These are phyloP conservation scores for Zymoseptoria tritici DNA, from an alignment of 2,329 filamentous ascomycete species.

Conservation along the genomic window DNA sequence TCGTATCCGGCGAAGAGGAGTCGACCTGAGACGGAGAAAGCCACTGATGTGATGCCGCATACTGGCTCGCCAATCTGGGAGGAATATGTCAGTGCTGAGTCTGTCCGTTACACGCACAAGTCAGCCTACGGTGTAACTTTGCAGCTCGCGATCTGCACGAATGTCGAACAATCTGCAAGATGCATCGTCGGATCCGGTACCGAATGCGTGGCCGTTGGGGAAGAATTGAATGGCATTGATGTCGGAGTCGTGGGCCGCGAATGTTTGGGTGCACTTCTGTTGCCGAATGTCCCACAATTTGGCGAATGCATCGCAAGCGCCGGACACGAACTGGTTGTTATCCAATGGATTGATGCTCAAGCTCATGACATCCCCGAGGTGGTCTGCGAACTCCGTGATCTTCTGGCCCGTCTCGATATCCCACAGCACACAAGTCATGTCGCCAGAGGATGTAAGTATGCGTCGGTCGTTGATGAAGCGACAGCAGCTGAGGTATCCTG, in stretches of 20 bases:
- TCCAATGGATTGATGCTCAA: slow-evolving; percentile 99
- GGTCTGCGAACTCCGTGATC: slow-evolving; percentile 95
- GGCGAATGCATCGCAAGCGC: slow-evolving; percentile 95
- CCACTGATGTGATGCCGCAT: slow-evolving; percentile 96
- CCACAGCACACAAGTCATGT: slow-evolving; percentile 99
- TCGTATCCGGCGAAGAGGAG: slow-evolving; percentile 96
- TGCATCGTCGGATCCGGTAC: slow-evolving; percentile 94
- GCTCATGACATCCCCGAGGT: slow-evolving; percentile 98
- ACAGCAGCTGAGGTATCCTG: slow-evolving; percentile 95
- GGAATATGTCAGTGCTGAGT: slow-evolving; percentile 12
- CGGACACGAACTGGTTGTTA: slow-evolving; percentile 98
- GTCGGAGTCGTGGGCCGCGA: slow-evolving; percentile 95
- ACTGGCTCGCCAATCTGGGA: slow-evolving; percentile 87
- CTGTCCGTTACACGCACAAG: slow-evolving; percentile 1
- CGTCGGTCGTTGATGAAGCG: slow-evolving; percentile 97
- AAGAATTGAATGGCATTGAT: slow-evolving; percentile 99
- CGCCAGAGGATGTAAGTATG: slow-evolving; percentile 94
- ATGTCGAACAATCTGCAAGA: slow-evolving; percentile 97
- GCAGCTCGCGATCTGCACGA: slow-evolving; percentile 76
- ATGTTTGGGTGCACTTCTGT: slow-evolving; percentile 96
- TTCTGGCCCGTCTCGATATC: slow-evolving; percentile 97
- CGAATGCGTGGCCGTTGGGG: slow-evolving; percentile 96
- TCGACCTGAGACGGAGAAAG: slow-evolving; percentile 92
- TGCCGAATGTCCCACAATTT: slow-evolving; percentile 99
- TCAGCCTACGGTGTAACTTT: slow-evolving; percentile 55